These are phyloP conservation scores for Peniophora sp. DNA, from an alignment of 1,284 basidiomycete species.

Conservation along the genomic window DNA sequence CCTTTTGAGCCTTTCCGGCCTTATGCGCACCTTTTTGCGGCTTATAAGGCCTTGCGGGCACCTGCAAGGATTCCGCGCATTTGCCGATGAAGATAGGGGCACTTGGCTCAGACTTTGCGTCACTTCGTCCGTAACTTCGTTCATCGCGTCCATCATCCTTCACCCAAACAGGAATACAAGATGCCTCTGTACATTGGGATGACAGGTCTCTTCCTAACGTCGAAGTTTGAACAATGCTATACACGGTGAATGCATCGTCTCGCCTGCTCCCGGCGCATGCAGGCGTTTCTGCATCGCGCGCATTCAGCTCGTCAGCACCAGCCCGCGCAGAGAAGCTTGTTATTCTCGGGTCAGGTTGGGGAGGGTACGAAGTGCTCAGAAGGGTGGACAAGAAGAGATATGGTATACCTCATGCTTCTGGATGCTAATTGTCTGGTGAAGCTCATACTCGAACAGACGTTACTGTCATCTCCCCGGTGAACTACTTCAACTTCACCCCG, in stretches of 20 bases:
- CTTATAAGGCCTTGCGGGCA: too few relatives aligned
- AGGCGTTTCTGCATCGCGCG: constrained; percentile 5
- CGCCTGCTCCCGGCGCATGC: background rate
- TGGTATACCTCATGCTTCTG: constrained; percentile 35
- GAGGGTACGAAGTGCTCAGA: constrained; percentile 67
- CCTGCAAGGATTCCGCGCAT: too few relatives aligned
- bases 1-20: too few relatives aligned
- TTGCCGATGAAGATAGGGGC: too few relatives aligned
- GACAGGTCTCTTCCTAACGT: too few relatives aligned
- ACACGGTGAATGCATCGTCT: background rate
- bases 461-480: constrained; percentile 65
- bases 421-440: constrained; percentile 1
- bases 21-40: too few relatives aligned
- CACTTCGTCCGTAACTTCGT: too few relatives aligned
- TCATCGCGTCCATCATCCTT: too few relatives aligned
- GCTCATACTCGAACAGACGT: constrained; percentile 39
- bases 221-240: too few relatives aligned
- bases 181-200: too few relatives aligned
- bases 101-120: too few relatives aligned
- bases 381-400: constrained; percentile 61
- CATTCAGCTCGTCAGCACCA: constrained; percentile 16
- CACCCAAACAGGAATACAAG: too few relatives aligned
- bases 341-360: constrained; percentile 84
- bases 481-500: constrained; percentile 82
- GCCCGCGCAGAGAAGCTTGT: constrained; percentile 44